Evolutionary conservation across 208 protist species (phyloP).

Genomic region (Trichomonas tenax): DNA sequence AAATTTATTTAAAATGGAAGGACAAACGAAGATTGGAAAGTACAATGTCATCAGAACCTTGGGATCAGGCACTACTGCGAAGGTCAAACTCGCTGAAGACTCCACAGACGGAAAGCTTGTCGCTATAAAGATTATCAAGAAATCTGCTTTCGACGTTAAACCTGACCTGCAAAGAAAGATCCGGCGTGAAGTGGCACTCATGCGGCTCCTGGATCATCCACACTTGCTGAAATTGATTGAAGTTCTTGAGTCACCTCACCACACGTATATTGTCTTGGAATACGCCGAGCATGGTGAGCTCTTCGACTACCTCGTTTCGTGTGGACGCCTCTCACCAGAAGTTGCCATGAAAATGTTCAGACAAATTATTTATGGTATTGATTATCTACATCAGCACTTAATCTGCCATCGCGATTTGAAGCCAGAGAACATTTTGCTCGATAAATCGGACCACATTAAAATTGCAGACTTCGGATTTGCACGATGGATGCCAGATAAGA

Average conservation of each 20-base stretch:
- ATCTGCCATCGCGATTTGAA: not conserved
- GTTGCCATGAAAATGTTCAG: not conserved
- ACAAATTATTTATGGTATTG: not conserved
- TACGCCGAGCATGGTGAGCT: not conserved
- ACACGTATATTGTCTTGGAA: not conserved
- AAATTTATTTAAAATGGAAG: not conserved
- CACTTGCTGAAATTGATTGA: not conserved
- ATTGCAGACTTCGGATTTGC: conserved; percentile 30
- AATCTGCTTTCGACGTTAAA: not conserved
- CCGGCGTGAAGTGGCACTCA: not conserved
- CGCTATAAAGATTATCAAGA: conserved; percentile 9
- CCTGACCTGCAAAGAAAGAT: not conserved
- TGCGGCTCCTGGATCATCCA: not conserved
- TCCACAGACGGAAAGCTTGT: not conserved
- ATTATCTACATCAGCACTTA: not conserved
- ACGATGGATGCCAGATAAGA: not conserved
- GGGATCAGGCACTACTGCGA: not conserved
- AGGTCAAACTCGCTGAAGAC: not conserved
- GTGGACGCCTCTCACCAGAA: not conserved
- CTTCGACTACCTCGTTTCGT: not conserved
- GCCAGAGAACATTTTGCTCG: not conserved
- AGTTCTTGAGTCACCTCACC: not conserved
- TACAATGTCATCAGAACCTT: not conserved
- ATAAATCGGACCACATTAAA: conserved; percentile 17
- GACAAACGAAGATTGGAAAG: not conserved